Percentiles rank a stretch among this genome's conserved stretches.
phyloP scores from a whole-genome alignment of 345 rosid species.

The Corchorus olitorius region DNA sequence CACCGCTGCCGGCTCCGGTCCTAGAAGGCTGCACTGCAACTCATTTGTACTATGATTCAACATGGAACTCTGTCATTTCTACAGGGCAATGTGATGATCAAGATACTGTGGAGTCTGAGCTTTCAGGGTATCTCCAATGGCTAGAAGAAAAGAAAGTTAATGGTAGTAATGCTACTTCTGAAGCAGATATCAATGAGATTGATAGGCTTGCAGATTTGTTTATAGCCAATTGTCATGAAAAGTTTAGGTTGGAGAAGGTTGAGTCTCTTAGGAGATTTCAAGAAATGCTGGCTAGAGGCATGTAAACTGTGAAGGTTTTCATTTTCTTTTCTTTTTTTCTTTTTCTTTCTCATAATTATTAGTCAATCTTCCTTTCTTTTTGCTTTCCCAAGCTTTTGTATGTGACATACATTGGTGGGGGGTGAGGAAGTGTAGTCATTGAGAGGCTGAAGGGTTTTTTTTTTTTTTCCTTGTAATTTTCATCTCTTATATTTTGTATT shows the following conservation, averaged over 20 bases:
- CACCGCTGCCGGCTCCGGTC: constrained; percentile 56
- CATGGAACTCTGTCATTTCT: constrained; percentile 50
- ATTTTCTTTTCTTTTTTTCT: too few species aligned
- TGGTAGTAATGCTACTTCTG: constrained; percentile 13
- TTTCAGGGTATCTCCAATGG: constrained; percentile 64
- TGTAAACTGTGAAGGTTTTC: constrained; percentile 28
- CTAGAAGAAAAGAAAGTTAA: constrained; percentile 55
- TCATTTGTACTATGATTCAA: constrained; percentile 54
- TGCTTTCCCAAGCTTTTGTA: constrained; percentile 33
- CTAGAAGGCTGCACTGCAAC: constrained; percentile 41
- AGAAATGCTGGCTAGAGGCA: constrained; percentile 74
- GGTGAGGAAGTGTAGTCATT: constrained; percentile 19
- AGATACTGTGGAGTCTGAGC: constrained; percentile 38
- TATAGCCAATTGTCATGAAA: constrained; percentile 82
- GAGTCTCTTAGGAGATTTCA: constrained; percentile 94
- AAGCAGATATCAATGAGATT: constrained; percentile 53
- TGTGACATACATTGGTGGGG: constrained; percentile 29
- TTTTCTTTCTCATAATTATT: background rate
- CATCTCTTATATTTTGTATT: background rate
- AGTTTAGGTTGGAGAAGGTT: constrained; percentile 88
- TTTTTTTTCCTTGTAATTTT: background rate
- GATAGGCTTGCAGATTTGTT: constrained; percentile 83
- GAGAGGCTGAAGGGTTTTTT: background rate
- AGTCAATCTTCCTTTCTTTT: background rate
- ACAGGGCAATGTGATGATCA: constrained; percentile 25